These are phyloP conservation scores for Hansenula sp. DNA, from an alignment of 1,139 yeast genomes.

Conservation along the genomic window DNA sequence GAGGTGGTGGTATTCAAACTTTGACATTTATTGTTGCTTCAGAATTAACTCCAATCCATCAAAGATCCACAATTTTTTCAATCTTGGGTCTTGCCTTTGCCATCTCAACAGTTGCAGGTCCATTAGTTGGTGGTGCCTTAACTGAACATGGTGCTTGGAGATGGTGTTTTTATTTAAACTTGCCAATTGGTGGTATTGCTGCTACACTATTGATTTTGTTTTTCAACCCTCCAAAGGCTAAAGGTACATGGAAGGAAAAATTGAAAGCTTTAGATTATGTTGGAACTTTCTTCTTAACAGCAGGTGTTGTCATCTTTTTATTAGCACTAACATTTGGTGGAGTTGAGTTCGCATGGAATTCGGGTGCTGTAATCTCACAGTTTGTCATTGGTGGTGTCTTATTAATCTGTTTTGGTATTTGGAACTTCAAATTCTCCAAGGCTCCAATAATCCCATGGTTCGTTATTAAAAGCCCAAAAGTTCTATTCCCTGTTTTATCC, in stretches of 20 bases:
- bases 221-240: conserved; percentile 57
- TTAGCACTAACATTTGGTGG: conserved; percentile 54
- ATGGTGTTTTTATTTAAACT: conserved; percentile 73
- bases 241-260: conserved; percentile 38
- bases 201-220: conserved; percentile 38
- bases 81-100: conserved; percentile 50
- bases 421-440: conserved; percentile 44
- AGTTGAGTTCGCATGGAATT: conserved; percentile 42
- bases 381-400: conserved; percentile 51
- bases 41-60: conserved; percentile 55
- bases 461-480: conserved; percentile 26
- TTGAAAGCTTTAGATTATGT: conserved; percentile 42
- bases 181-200: conserved; percentile 66
- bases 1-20: conserved; percentile 67
- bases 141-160: conserved; percentile 64
- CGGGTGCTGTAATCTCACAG: conserved; percentile 51
- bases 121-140: conserved; percentile 67
- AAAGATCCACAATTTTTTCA: conserved; percentile 48
- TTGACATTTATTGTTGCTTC: conserved; percentile 55
- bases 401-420: conserved; percentile 36
- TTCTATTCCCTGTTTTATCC: conserved; percentile 31
- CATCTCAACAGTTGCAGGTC: conserved; percentile 57
- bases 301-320: conserved; percentile 41
- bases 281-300: conserved; percentile 40
- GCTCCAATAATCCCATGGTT: conserved; percentile 45